Evolutionary conservation across 768 basidiomycete genomes (phyloP).

Genomic region (Panaeolus cyanescens): DNA sequence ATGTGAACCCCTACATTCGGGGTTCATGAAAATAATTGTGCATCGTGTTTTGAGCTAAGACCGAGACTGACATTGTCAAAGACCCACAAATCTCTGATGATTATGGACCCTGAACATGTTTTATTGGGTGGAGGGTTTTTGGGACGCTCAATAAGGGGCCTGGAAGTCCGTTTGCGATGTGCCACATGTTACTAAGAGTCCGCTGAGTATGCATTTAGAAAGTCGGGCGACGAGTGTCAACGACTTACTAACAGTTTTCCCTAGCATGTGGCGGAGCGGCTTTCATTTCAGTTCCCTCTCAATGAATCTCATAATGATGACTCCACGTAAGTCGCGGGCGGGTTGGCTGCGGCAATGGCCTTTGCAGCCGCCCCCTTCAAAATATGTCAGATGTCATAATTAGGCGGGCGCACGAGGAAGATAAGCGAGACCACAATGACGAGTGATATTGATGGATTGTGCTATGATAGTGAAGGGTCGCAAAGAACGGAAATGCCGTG

Average conservation of each 20-base stretch:
- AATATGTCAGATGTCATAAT: not conserved
- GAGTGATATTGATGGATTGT: not conserved
- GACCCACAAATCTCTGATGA: not conserved
- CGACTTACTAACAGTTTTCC: not conserved
- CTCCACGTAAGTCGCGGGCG: not conserved
- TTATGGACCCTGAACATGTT: not conserved
- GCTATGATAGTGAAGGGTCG: not conserved
- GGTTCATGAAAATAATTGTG: too few relatives aligned
- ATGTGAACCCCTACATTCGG: too few relatives aligned
- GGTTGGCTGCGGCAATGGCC: not conserved
- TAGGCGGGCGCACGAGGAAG: not conserved
- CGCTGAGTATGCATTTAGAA: not conserved
- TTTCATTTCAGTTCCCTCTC: not conserved
- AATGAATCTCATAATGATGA: not conserved
- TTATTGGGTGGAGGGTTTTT: not conserved
- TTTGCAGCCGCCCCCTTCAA: not conserved
- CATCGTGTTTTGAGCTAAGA: not conserved
- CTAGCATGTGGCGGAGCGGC: not conserved
- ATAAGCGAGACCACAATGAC: not conserved
- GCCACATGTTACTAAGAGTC: not conserved
- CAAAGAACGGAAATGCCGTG: not conserved
- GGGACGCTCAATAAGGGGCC: not conserved
- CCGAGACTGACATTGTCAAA: too few relatives aligned
- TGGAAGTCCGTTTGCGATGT: not conserved
- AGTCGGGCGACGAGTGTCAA: not conserved